Conservation (phyloP, 2,329 filamentous ascomycete species). For the Aspergillus pseudoviridinutans region DNA sequence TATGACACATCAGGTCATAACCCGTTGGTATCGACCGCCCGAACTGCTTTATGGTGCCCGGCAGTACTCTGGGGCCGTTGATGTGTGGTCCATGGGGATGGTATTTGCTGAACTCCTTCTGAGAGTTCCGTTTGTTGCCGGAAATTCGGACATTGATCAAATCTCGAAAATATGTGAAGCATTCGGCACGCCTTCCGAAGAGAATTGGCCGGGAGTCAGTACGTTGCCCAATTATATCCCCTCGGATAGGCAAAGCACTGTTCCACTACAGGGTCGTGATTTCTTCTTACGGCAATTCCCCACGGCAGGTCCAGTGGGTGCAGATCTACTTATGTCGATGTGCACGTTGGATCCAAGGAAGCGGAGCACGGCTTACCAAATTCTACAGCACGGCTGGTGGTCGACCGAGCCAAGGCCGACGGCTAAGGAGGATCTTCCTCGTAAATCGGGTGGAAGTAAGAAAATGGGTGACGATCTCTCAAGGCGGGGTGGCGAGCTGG, state of each 20-base stretch:
- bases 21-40: constrained; percentile 91
- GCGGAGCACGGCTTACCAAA: constrained; percentile 70
- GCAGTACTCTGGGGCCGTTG: constrained; percentile 86
- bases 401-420: constrained; percentile 77
- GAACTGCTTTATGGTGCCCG: constrained; percentile 88
- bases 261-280: constrained; percentile 58
- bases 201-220: constrained; percentile 90
- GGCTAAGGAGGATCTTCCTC: constrained; percentile 73
- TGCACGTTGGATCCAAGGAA: constrained; percentile 81
- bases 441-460: constrained; percentile 67
- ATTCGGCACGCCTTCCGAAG: constrained; percentile 86
- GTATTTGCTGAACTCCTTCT: constrained; percentile 90
- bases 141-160: constrained; percentile 81
- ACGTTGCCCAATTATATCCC: constrained; percentile 77
- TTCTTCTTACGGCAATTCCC: constrained; percentile 75
- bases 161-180: constrained; percentile 77
- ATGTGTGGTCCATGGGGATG: constrained; percentile 89
- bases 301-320: constrained; percentile 74
- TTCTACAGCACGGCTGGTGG: constrained; percentile 86
- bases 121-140: constrained; percentile 76
- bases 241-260: constrained; percentile 55
- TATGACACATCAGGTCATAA: constrained; percentile 96
- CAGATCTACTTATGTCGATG: constrained; percentile 83
- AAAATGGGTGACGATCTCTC: constrained; percentile 81
- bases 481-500: constrained; percentile 67